A percentile compares a stretch with the other conserved stretches of the same genome.
These are phyloP conservation scores for Starmerella ratchasimensis DNA, from an alignment of 805 yeast genomes.

Conservation along the genomic window DNA sequence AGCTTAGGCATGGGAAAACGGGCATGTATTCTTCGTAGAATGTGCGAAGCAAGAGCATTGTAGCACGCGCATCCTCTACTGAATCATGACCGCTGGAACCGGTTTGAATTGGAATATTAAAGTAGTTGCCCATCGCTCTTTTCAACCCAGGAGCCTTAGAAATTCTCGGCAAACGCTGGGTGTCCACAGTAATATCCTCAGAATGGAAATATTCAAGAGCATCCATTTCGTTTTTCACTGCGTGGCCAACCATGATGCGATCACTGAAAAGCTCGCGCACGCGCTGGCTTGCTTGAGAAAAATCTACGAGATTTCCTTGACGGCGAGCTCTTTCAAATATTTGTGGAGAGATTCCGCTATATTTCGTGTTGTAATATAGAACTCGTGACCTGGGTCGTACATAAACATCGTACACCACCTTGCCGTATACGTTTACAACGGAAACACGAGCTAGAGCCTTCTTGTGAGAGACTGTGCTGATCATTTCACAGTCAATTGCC, in stretches of 20 bases:
- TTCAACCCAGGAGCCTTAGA: constrained; percentile 59
- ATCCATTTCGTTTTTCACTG: constrained; percentile 66
- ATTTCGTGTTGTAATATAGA: constrained; percentile 63
- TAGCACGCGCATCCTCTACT: constrained; percentile 66
- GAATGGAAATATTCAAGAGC: constrained; percentile 43
- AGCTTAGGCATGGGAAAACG: no score
- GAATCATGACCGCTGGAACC: constrained; percentile 70
- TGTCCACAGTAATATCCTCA: constrained; percentile 69
- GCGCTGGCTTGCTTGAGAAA: constrained; percentile 54
- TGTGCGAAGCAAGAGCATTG: constrained; percentile 35
- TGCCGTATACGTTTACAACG: constrained; percentile 44
- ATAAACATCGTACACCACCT: constrained; percentile 50
- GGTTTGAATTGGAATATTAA: constrained; percentile 51
- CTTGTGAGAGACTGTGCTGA: constrained; percentile 39
- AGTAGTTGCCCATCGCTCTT: constrained; percentile 43
- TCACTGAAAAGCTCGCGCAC: constrained; percentile 33
- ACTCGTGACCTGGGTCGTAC: constrained; percentile 68
- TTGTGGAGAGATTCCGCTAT: constrained; percentile 75
- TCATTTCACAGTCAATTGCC: constrained; percentile 92
- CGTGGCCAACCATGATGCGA: constrained; percentile 76
- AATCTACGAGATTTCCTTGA: constrained; percentile 34
- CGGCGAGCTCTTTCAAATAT: constrained; percentile 37
- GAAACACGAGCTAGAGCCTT: constrained; percentile 62
- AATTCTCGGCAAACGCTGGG: constrained; percentile 58
- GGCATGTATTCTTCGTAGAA: background rate